These are phyloP conservation scores for Chromosphaera perkinsii DNA, from an alignment of 208 protist species.

Conservation along the genomic window DNA sequence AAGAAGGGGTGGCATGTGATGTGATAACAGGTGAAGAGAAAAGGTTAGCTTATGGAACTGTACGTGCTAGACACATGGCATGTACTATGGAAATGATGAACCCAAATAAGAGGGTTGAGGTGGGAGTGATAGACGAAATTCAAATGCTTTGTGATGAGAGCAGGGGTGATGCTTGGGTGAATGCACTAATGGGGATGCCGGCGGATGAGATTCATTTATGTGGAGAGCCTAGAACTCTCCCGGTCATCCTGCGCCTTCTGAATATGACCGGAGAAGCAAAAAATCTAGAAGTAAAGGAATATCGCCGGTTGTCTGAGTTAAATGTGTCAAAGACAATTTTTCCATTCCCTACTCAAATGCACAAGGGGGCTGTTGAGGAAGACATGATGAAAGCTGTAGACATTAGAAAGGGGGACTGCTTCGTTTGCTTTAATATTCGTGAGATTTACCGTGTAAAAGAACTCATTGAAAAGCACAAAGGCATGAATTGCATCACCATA, in stretches of 20 bases:
- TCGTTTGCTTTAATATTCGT: constrained; percentile 72
- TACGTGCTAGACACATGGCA: constrained; percentile 57
- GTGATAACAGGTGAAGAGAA: constrained; percentile 78
- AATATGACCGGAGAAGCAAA: constrained; percentile 66
- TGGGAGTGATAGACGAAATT: constrained; percentile 84
- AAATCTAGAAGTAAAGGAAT: constrained; percentile 60
- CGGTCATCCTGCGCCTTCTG: constrained; percentile 64
- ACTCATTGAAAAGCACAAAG: constrained; percentile 47
- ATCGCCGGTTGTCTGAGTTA: constrained; percentile 52
- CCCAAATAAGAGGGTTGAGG: constrained; percentile 57
- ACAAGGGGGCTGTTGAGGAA: too few species aligned
- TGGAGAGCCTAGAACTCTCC: constrained; percentile 68
- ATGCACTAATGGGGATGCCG: constrained; percentile 76
- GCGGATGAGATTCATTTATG: constrained; percentile 77
- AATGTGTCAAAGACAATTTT: neutral
- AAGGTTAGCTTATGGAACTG: neutral
- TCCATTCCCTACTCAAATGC: neutral
- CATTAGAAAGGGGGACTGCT: constrained; percentile 71
- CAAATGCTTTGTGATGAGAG: constrained; percentile 81
- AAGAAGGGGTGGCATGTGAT: constrained; percentile 67
- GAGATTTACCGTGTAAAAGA: constrained; percentile 61
- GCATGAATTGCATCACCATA: constrained; percentile 63
- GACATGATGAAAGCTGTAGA: constrained; percentile 13
- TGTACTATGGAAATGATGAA: constrained; percentile 81
- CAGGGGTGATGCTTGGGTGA: constrained; percentile 86